Conservation (phyloP, 2,329 filamentous ascomycete species). For the Plenodomus biglobosus region DNA sequence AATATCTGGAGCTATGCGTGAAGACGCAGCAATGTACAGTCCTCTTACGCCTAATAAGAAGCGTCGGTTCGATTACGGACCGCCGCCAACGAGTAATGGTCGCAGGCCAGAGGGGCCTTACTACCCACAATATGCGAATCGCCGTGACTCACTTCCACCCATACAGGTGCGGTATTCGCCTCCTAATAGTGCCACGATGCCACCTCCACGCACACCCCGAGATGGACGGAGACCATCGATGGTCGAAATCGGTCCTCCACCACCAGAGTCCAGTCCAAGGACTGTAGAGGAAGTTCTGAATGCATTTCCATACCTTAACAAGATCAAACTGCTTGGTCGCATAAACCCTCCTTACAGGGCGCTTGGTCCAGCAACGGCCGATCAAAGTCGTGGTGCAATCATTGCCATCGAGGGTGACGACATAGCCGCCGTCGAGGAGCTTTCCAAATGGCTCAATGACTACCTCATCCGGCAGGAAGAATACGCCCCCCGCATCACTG, state of each 20-base stretch:
- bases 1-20: conserved; percentile 24
- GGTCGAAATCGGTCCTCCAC: conserved; percentile 8
- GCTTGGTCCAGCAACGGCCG: conserved; percentile 24
- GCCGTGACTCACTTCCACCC: conserved; percentile 40
- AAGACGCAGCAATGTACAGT: conserved; percentile 31
- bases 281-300: conserved; percentile 71
- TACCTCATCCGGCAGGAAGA: conserved; percentile 56
- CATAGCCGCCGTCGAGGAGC: conserved; percentile 61
- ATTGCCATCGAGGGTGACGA: conserved; percentile 81
- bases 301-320: conserved; percentile 72
- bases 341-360: conserved; percentile 68
- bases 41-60: conserved; percentile 41
- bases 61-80: conserved; percentile 36
- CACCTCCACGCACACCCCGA: conserved; percentile 37
- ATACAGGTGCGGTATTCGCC: conserved; percentile 36
- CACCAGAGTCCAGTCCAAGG: conserved; percentile 29
- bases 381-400: conserved; percentile 67
- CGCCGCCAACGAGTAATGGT: conserved; percentile 47
- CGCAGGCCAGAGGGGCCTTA: conserved; percentile 60
- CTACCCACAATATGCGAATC: conserved; percentile 32
- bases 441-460: conserved; percentile 65
- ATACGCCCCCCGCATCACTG: conserved; percentile 53
- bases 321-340: conserved; percentile 73
- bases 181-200: conserved; percentile 37
- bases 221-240: conserved; percentile 22